Conservation (phyloP, 306 rosid species). For the Prunus davidiana region DNA sequence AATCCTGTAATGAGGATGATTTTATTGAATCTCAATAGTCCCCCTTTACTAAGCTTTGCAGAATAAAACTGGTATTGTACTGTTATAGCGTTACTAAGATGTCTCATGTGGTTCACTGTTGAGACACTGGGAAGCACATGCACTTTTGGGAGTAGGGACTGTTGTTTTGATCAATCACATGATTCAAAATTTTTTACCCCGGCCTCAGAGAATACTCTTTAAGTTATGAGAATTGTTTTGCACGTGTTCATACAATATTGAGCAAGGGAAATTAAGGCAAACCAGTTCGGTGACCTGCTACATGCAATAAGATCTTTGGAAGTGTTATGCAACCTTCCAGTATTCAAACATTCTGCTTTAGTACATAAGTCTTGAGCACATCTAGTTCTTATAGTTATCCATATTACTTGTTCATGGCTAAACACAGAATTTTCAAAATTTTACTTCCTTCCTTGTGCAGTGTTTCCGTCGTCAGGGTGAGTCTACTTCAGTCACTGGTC, state of each 20-base stretch:
- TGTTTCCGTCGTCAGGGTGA: constrained; percentile 96
- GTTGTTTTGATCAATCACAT: not conserved
- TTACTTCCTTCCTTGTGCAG: constrained; percentile 48
- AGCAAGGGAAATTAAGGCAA: not conserved
- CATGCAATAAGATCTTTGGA: not conserved
- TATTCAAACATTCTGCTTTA: not conserved
- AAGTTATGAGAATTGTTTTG: not conserved
- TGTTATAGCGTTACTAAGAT: not conserved
- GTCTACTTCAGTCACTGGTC: constrained; percentile 85
- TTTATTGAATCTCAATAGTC: not conserved
- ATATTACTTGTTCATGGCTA: not conserved
- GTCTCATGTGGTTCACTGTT: not conserved
- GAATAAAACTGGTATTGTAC: not conserved
- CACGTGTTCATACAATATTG: not conserved
- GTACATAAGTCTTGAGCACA: not conserved
- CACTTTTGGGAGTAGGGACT: not conserved
- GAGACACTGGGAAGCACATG: not conserved
- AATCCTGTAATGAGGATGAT: not conserved
- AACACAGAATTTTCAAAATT: constrained; percentile 1
- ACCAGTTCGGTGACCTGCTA: not conserved
- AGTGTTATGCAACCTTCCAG: not conserved
- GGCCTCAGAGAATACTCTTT: not conserved
- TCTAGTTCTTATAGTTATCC: not conserved
- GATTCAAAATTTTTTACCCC: too few relatives aligned
- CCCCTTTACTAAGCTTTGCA: not conserved